A percentile compares a stretch with the other conserved stretches of the same genome.
Conservation (phyloP, 306 rosid species). For the Prunus padus region DNA sequence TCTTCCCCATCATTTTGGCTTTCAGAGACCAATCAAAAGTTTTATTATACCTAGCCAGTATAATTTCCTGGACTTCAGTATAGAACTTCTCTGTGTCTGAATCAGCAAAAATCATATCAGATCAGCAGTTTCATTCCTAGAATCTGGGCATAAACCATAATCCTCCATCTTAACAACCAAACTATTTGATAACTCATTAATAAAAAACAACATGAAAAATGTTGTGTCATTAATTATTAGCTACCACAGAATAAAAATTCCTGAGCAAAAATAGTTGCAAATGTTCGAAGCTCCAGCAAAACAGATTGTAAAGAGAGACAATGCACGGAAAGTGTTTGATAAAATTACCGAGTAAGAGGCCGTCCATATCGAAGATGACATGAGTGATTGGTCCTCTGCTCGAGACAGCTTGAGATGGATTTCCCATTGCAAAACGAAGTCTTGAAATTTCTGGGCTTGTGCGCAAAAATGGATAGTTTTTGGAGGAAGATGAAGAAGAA, state of each 20-base stretch:
- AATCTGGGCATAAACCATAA: neutral
- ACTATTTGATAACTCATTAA: neutral
- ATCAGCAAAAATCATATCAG: constrained; percentile 13
- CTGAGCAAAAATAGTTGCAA: too few species aligned
- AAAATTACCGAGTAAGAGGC: constrained; percentile 79
- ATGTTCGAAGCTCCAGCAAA: neutral
- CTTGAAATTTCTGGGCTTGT: too few species aligned
- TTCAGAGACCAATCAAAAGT: constrained; percentile 89
- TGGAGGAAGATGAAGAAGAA: neutral
- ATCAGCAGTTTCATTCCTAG: constrained; percentile 10
- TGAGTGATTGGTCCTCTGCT: constrained; percentile 51
- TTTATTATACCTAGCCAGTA: constrained; percentile 74
- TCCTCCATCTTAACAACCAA: neutral
- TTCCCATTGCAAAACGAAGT: constrained; percentile 42
- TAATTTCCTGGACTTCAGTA: constrained; percentile 76
- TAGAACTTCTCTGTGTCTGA: constrained; percentile 89
- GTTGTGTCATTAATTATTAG: neutral
- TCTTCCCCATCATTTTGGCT: constrained; percentile 92
- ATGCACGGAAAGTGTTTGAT: neutral
- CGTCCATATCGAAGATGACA: constrained; percentile 92
- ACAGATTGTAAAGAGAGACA: neutral
- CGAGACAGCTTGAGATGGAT: constrained; percentile 29
- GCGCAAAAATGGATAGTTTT: neutral
- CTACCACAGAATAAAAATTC: neutral
- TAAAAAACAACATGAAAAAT: neutral